A percentile compares a stretch with the other conserved stretches of the same genome.
Conservation (phyloP, 1,284 basidiomycete genomes). For the Malassezia japonica region DNA sequence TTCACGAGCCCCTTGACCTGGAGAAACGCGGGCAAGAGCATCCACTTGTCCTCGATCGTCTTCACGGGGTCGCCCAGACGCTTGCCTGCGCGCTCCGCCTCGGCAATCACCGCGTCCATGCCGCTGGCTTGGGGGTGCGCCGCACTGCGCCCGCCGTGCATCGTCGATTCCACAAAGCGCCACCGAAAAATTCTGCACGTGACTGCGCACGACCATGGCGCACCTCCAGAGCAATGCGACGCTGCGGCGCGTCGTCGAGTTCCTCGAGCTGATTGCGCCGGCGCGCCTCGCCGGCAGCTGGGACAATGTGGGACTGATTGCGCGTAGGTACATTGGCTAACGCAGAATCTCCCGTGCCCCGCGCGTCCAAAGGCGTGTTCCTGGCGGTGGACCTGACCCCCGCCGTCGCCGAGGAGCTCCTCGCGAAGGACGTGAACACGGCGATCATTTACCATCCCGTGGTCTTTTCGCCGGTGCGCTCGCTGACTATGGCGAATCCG, state of each 20-base stretch:
- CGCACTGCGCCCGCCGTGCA: background rate
- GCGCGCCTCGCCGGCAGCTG: conserved; percentile 19
- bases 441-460: conserved; percentile 67
- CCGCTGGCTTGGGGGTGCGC: no score
- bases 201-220: background rate
- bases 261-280: conserved; percentile 7
- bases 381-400: conserved; percentile 43
- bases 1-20: conserved; percentile 55
- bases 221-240: background rate
- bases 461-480: conserved; percentile 71
- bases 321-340: conserved; percentile 16
- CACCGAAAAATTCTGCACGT: conserved; percentile 1
- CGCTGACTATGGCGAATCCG: conserved; percentile 67
- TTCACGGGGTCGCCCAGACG: conserved; percentile 53
- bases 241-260: conserved; percentile 1
- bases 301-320: conserved; percentile 44
- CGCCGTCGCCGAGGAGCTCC: conserved; percentile 36
- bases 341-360: conserved; percentile 6
- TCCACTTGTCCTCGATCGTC: conserved; percentile 51
- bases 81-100: conserved; percentile 33
- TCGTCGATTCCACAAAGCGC: conserved; percentile 4
- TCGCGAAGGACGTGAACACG: conserved; percentile 46
- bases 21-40: conserved; percentile 44
- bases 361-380: conserved; percentile 22
- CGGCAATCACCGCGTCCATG: conserved; percentile 9